A percentile compares a stretch with the other conserved stretches of the same genome.
Conservation (phyloP, 129 eudicot species). For the Pseudognaphalium luteoalbum region DNA sequence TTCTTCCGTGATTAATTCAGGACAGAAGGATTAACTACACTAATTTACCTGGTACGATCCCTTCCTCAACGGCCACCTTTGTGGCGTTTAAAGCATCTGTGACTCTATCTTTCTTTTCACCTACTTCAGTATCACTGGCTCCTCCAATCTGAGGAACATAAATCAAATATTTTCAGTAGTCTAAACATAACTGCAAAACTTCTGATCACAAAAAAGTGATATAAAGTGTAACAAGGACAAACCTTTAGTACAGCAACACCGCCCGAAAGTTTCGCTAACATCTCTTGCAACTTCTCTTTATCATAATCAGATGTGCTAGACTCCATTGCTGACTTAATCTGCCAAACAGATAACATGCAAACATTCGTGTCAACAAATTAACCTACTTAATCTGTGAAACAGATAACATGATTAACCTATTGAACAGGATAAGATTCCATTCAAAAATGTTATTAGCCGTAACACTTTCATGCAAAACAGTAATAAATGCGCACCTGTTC, state of each 20-base stretch:
- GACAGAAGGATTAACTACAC: background rate
- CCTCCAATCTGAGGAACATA: background rate
- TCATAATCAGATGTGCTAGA: background rate
- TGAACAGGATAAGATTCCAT: no score
- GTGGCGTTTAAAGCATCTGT: slow-evolving; percentile 4
- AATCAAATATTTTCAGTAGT: no score
- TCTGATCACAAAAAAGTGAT: no score
- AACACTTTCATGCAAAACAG: no score
- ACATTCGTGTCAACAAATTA: no score
- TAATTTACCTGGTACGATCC: background rate
- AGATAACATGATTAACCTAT: no score
- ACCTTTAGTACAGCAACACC: background rate
- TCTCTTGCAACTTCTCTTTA: slow-evolving; percentile 1
- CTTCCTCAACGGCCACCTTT: slow-evolving; percentile 2
- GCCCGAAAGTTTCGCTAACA: background rate
- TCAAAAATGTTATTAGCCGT: no score
- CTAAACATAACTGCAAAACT: background rate
- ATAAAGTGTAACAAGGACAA: no score
- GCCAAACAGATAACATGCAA: background rate
- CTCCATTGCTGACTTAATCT: slow-evolving; percentile 3
- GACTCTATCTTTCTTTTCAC: slow-evolving; percentile 13
- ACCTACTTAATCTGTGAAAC: background rate
- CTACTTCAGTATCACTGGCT: background rate
- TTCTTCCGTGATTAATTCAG: background rate
- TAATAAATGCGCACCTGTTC: background rate